Conservation (phyloP, 169 alveolate genomes). For the Fabrea salina region DNA sequence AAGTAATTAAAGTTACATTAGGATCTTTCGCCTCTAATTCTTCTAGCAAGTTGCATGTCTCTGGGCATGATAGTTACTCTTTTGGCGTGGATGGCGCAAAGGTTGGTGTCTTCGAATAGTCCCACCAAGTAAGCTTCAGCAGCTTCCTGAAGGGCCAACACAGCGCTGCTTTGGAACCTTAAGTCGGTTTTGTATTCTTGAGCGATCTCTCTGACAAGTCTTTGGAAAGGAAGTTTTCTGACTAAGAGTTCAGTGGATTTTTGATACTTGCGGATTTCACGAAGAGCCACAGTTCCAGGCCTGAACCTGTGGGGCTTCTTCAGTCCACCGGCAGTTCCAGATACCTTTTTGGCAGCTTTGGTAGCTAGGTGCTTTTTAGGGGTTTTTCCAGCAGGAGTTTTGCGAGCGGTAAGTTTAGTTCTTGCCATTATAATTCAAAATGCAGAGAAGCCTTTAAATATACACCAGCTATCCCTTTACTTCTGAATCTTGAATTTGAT, state of each 20-base stretch:
- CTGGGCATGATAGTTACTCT: conserved; percentile 99
- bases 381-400: conserved; percentile 36
- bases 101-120: conserved; percentile 98
- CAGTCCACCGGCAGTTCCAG: conserved; percentile 8
- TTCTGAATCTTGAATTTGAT: too few relatives aligned
- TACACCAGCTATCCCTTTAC: too few relatives aligned
- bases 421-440: conserved; percentile 41
- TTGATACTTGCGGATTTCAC: conserved; percentile 97
- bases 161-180: conserved; percentile 98
- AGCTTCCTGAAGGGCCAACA: conserved; percentile 98
- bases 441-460: too few relatives aligned
- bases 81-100: conserved; percentile 99
- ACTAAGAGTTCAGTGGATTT: conserved; percentile 92
- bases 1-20: background rate
- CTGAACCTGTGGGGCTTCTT: conserved; percentile 85
- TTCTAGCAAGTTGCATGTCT: conserved; percentile 98
- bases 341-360: conserved; percentile 36
- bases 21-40: conserved; percentile 97
- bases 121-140: conserved; percentile 99
- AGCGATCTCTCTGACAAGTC: conserved; percentile 95
- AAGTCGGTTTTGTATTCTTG: conserved; percentile 97
- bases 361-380: conserved; percentile 43
- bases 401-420: conserved; percentile 41
- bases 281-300: conserved; percentile 97
- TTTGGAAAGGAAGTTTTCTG: conserved; percentile 95